These are phyloP conservation scores for Chaetomiaceae sp. DNA, from an alignment of 2,329 filamentous ascomycete species.

Conservation along the genomic window DNA sequence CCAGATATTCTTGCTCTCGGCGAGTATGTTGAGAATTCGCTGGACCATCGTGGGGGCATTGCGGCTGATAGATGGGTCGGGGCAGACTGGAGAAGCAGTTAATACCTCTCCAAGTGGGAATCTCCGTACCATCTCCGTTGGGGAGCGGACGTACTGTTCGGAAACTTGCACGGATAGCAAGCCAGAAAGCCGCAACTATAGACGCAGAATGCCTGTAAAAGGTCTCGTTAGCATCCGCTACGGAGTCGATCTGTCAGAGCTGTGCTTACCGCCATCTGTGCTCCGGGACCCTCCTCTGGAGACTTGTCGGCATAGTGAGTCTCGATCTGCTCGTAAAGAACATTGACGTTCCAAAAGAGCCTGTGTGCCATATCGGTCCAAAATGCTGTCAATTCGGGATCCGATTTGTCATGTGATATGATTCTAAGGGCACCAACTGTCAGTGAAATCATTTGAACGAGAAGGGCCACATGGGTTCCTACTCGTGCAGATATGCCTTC, in stretches of 20 bases:
- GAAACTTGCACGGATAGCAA: conserved; percentile 50
- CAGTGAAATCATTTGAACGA: neutral
- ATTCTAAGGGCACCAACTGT: conserved; percentile 34
- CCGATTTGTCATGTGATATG: conserved; percentile 39
- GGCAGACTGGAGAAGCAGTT: conserved; percentile 38
- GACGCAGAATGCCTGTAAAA: conserved; percentile 45
- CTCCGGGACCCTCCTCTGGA: conserved; percentile 46
- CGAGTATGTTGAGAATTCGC: conserved; percentile 42
- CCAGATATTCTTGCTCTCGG: conserved; percentile 48
- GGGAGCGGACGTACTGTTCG: conserved; percentile 37
- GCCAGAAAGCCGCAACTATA: conserved; percentile 53
- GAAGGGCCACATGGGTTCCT: conserved; percentile 19
- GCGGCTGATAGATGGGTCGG: conserved; percentile 37
- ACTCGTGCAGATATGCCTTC: conserved; percentile 51
- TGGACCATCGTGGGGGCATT: conserved; percentile 45
- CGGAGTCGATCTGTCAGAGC: too few species aligned
- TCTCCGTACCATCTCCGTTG: neutral
- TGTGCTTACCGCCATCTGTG: conserved; percentile 46
- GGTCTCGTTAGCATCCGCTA: neutral
- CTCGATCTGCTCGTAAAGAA: conserved; percentile 47
- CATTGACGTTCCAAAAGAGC: conserved; percentile 46
- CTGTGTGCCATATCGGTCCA: conserved; percentile 43
- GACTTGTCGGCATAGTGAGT: conserved; percentile 46
- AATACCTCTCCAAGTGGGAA: neutral
- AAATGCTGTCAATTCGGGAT: conserved; percentile 36